phyloP scores from a whole-genome alignment of 768 basidiomycete genomes.

The Amanita phalloides region DNA sequence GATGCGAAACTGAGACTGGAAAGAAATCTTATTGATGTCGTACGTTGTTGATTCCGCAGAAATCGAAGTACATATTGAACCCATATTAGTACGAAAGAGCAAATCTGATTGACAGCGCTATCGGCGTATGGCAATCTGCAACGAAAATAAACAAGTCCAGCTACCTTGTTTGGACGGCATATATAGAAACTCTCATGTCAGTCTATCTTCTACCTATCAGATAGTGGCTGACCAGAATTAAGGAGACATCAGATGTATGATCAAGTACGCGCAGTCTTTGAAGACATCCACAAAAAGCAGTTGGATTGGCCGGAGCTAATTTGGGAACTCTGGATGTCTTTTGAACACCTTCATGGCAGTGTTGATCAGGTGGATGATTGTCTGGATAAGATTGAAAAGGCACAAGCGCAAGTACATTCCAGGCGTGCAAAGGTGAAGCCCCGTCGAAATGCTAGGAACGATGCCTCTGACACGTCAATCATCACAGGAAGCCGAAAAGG shows the following conservation, averaged over 20 bases:
- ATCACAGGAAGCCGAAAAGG: conserved; percentile 53
- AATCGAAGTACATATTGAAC: background rate
- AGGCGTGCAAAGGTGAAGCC: conserved; percentile 50
- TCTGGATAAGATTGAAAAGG: conserved; percentile 54
- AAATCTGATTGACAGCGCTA: conserved; percentile 42
- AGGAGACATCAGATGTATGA: conserved; percentile 46
- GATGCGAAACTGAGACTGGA: conserved; percentile 77
- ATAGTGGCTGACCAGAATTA: conserved; percentile 7
- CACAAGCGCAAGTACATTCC: conserved; percentile 49
- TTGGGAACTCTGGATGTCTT: conserved; percentile 84
- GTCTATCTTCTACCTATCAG: conserved; percentile 14
- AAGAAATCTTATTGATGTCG: conserved; percentile 68
- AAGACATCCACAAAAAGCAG: conserved; percentile 54
- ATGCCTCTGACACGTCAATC: background rate
- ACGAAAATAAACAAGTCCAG: conserved; percentile 58
- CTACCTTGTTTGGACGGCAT: conserved; percentile 67
- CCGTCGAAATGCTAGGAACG: background rate
- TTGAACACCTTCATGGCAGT: conserved; percentile 77
- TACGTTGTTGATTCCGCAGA: conserved; percentile 25
- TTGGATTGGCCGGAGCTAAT: conserved; percentile 94
- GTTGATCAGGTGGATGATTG: conserved; percentile 54
- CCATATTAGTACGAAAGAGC: conserved; percentile 33
- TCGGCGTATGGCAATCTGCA: conserved; percentile 56
- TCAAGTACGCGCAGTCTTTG: conserved; percentile 57
- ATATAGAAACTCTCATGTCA: conserved; percentile 66